Evolutionary conservation across 306 rosid species (phyloP).

Genomic region (Phaseolus lunatus): DNA sequence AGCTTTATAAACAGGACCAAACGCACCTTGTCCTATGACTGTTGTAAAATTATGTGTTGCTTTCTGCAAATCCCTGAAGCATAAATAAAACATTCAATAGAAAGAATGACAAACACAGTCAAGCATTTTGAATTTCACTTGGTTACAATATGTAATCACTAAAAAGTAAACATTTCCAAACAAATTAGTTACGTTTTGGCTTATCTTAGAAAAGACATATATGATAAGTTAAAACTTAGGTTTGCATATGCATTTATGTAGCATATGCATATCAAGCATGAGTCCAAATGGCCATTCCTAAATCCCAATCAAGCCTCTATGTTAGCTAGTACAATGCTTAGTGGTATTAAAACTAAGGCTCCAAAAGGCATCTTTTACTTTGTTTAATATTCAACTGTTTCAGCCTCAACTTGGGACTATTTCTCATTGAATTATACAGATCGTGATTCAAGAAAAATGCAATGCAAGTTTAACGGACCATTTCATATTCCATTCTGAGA

Average conservation of each 20-base stretch:
- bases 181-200: neutral
- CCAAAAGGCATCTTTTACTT: neutral
- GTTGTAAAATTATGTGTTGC: constrained; percentile 78
- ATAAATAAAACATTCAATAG: neutral
- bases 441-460: constrained; percentile 19
- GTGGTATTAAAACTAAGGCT: neutral
- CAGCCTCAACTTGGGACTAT: neutral
- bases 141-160: neutral
- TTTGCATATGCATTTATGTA: neutral
- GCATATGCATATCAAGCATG: constrained; percentile 4
- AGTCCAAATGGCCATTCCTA: neutral
- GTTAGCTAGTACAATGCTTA: neutral
- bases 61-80: constrained; percentile 74
- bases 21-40: constrained; percentile 82
- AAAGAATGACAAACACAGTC: neutral
- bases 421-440: constrained; percentile 2
- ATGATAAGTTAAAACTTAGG: neutral
- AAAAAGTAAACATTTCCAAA: neutral
- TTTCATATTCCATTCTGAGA: neutral
- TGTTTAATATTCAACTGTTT: neutral
- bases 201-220: neutral
- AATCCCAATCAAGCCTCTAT: neutral
- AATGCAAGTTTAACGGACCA: neutral
- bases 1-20: constrained; percentile 85
- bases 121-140: neutral